Base-by-base conservation (phyloP, 2,329 filamentous ascomycete species). In the Plenodomus lindquistii region DNA sequence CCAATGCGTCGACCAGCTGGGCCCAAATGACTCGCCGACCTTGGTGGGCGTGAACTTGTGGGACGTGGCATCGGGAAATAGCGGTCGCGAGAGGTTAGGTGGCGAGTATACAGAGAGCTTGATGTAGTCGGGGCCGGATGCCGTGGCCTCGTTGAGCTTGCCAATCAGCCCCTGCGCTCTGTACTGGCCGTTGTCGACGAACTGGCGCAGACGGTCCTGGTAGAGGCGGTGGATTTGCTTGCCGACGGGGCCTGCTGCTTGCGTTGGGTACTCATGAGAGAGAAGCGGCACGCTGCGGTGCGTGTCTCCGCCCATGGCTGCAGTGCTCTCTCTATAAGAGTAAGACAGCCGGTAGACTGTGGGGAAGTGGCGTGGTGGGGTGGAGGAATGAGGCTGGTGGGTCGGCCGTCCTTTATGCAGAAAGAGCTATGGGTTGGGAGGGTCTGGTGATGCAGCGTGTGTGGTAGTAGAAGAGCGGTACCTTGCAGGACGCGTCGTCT, bases 1-100 rank as follows among this genome's bases (percentile, higher is more conserved):
- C 94, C 94, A 99, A 73, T 97, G 94, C 8, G 94, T 99, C 1
- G 91, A 88, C 94, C 94, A 99, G 29, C 91, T 94, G 2, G 94
- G 94, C 0, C 94, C 94, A 62, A 97, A 97, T 6, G 79, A 84
- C 48, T 87, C 81, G 50, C 93, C 92, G 45, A 91, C 85, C 16
- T 82, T 77, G 8, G 92, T 88, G 40, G 86, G 81, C 42, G 81
- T 82, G 77, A 93, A 99, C 6, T 86, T 77, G 59, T 95, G 85
- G n/a, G 78, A 81, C 11, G 79, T 84, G 11, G 92, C 93, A 46
- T 97, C 90, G 55, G 92, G 77, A 76, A 99, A 99, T 3, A 87
- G 86, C 2, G 94, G 94, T 15, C 94, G 85, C 20, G 85, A 81
- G 42, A 89, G 85, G 62, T 86, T 79, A 1, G 92, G 92, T 13